Base-by-base conservation (phyloP, 225 moss, liverwort and hornwort genomes). In the Bryum argenteum region DNA sequence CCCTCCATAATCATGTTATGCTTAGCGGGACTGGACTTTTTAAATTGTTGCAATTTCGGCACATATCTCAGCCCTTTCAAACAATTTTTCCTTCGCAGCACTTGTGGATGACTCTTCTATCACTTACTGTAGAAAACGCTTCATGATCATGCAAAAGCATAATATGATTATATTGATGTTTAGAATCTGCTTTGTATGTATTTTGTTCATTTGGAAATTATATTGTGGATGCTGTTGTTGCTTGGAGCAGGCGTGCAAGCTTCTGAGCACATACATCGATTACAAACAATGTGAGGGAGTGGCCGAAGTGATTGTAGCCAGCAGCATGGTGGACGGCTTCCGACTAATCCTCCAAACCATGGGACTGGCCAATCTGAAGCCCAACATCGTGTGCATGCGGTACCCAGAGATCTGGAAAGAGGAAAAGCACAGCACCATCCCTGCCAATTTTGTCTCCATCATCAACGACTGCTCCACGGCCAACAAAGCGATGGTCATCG, bases 231-330 rank as follows among this genome's bases (percentile, higher is more conserved):
- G 33, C 10, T 42, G 43, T 64, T 24, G 28, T 5, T 63, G 28
- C 42, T 43, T 47, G 47, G 41, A 65, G 58, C 75, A 94, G 80
- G 91, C 91, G 39, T 89, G 89, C 78, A 73, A 80, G 52, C 89
- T 91, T 59, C 65, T 94, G 54, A 82, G 94, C 78, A 88, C 94
- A 50, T 94, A 94, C 69, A 94, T 94, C 52, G 85, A 94, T 58
- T 91, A 94, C 77, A 94, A 94, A 72, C 88, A 87, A 65, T 94
- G 94, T 77, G 94, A 94, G 83, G 94, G 91, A 52, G 94, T 94
- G 58, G 94, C 91, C 24, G 94, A 94, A 80, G 91, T 94, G 42
- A 88, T 89, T 28, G 91, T 94, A 65, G 94, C 91, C 19, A 84
- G 41, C n/a, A 91, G 82, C 52, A 77, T 91, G 79, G 83, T 88